A percentile compares a stretch with the other conserved stretches of the same genome.
Conservation (phyloP, 257 asterid genomes). For the Penstemon eatonii region DNA sequence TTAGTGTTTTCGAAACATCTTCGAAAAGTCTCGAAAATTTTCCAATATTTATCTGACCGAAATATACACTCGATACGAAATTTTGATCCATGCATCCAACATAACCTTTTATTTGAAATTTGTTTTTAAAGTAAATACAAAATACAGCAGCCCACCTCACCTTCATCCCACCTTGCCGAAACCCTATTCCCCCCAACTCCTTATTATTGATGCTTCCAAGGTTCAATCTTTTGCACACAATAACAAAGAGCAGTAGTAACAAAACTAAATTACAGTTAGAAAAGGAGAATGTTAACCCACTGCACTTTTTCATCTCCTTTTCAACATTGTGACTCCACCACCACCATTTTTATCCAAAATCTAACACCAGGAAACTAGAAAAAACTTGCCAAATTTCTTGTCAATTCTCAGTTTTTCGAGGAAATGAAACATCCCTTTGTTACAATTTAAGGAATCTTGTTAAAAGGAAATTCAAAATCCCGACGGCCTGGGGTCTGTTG, state of each 20-base stretch:
- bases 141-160: no score
- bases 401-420: constrained; percentile 27
- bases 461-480: constrained; percentile 36
- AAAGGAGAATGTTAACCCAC: constrained; percentile 53
- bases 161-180: no score
- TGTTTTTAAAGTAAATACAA: no score
- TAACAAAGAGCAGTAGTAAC: neutral
- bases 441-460: constrained; percentile 39
- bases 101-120: no score
- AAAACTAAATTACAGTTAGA: neutral
- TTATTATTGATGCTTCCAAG: constrained; percentile 46
- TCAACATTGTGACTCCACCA: constrained; percentile 38
- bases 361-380: constrained; percentile 34
- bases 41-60: no score
- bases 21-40: no score
- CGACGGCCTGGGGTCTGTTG: constrained; percentile 9
- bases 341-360: constrained; percentile 40
- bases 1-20: no score
- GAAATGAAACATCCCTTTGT: constrained; percentile 29
- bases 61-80: no score
- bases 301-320: constrained; percentile 51
- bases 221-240: constrained; percentile 26
- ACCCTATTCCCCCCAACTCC: constrained; percentile 1
- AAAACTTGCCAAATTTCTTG: constrained; percentile 33
- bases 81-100: no score